Evolutionary conservation across 129 eudicot species (phyloP).

Genomic region (Tagetes erecta): DNA sequence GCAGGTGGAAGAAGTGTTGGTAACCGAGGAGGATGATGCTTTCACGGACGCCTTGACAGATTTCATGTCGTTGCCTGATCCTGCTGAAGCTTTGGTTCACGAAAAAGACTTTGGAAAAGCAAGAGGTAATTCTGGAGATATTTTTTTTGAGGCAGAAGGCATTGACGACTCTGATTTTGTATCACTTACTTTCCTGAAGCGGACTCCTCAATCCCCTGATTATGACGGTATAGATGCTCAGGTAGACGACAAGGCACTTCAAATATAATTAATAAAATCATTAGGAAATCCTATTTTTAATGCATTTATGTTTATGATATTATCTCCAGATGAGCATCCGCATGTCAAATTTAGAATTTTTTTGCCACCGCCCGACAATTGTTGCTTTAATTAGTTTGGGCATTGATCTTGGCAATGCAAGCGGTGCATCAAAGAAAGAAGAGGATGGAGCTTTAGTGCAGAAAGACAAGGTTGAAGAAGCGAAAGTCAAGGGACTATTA

Average conservation of each 20-base stretch:
- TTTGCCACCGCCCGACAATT: conserved; percentile 86
- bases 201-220: conserved; percentile 72
- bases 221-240: conserved; percentile 90
- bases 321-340: conserved; percentile 71
- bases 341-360: conserved; percentile 90
- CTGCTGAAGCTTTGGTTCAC: conserved; percentile 40
- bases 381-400: conserved; percentile 86
- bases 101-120: conserved; percentile 49
- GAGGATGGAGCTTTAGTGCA: conserved; percentile 38
- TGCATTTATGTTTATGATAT: conserved; percentile 15
- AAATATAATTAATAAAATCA: conserved; percentile 12
- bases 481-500: conserved; percentile 72
- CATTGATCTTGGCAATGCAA: conserved; percentile 63
- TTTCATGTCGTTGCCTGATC: conserved; percentile 57
- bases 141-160: conserved; percentile 72
- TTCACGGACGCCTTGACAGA: conserved; percentile 85
- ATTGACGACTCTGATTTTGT: conserved; percentile 80
- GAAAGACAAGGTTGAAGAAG: conserved; percentile 58
- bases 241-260: conserved; percentile 41
- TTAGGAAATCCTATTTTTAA: not conserved
- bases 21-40: conserved; percentile 71
- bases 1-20: conserved; percentile 45
- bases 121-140: conserved; percentile 52
- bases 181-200: conserved; percentile 61
- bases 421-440: conserved; percentile 30